phyloP scores from a whole-genome alignment of 768 basidiomycete species.

The Kwoniella mangroviensis region DNA sequence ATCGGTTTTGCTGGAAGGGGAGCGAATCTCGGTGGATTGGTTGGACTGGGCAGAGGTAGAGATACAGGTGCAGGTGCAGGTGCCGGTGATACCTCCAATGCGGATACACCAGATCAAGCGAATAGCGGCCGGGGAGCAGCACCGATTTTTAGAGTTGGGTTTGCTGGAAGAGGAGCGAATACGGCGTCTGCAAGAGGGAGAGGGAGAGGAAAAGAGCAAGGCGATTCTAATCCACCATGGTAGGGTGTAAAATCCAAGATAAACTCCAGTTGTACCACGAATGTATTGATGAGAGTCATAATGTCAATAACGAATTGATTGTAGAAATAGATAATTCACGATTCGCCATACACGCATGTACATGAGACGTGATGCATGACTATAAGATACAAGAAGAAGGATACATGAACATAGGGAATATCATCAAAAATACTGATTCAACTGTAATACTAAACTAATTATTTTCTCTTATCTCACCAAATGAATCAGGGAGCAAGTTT shows the following conservation, averaged over 20 bases:
- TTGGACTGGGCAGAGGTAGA: not conserved
- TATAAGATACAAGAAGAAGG: too few species aligned
- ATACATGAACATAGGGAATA: too few species aligned
- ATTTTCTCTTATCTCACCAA: too few species aligned
- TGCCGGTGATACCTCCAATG: not conserved
- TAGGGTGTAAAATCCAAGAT: too few species aligned
- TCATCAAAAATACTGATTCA: too few species aligned
- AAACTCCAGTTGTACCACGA: too few species aligned
- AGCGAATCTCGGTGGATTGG: not conserved
- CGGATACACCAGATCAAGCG: not conserved
- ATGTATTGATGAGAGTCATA: too few species aligned
- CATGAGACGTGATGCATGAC: too few species aligned
- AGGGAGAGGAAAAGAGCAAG: conserved; percentile 1
- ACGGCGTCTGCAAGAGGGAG: conserved; percentile 14
- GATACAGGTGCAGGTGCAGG: conserved; percentile 8
- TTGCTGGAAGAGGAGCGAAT: conserved; percentile 14
- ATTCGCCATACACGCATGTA: too few species aligned
- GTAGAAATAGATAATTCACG: too few species aligned
- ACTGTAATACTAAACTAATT: too few species aligned
- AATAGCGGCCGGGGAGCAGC: conserved; percentile 3
- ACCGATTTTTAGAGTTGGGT: conserved; percentile 16
- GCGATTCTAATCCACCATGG: not conserved
- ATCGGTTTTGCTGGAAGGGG: conserved; percentile 22
- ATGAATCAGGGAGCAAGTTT: conserved; percentile 51
- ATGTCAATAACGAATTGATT: too few species aligned